Percentiles rank a stretch among this genome's conserved stretches.
These are phyloP conservation scores for Pelagophyceae sp. DNA, from an alignment of 352 stramenopile species.

Conservation along the genomic window DNA sequence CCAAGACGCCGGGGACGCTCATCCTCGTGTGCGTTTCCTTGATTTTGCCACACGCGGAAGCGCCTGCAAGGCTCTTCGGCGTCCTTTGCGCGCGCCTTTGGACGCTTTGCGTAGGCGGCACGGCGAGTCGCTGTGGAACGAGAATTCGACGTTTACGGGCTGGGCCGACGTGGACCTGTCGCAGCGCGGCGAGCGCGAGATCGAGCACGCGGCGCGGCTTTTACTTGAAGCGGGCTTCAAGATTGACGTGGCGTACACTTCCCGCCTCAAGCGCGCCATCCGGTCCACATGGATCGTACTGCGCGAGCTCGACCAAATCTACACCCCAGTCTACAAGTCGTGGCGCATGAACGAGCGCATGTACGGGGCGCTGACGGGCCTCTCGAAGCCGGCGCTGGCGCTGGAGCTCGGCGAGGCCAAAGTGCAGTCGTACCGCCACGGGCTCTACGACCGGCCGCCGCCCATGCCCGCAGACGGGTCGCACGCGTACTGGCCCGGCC, in stretches of 20 bases:
- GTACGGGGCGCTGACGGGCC: slow-evolving; percentile 70
- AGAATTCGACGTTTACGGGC: slow-evolving; percentile 72
- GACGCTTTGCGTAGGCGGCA: no score
- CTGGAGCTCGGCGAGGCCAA: slow-evolving; percentile 71
- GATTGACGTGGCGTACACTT: slow-evolving; percentile 89
- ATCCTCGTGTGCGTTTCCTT: no score
- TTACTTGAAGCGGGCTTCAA: slow-evolving; percentile 75
- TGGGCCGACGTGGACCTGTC: slow-evolving; percentile 66
- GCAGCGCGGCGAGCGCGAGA: slow-evolving; percentile 43
- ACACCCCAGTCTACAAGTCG: slow-evolving; percentile 72
- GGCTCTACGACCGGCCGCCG: slow-evolving; percentile 74
- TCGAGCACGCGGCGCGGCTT: slow-evolving; percentile 45
- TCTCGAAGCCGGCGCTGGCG: slow-evolving; percentile 72
- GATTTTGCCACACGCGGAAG: no score
- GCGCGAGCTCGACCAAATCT: slow-evolving; percentile 81
- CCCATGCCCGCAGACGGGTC: slow-evolving; percentile 50
- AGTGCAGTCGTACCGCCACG: slow-evolving; percentile 75
- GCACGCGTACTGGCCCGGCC: slow-evolving; percentile 78
- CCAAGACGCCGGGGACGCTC: no score
- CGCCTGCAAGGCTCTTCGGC: no score
- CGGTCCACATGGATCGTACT: slow-evolving; percentile 84
- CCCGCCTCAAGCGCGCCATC: slow-evolving; percentile 85
- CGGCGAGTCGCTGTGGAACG: slow-evolving; percentile 54
- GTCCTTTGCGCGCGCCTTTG: no score
- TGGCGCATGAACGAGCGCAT: slow-evolving; percentile 81